These are phyloP conservation scores for Ceratobasidium sp. DNA, from an alignment of 1,284 basidiomycete species.

Conservation along the genomic window DNA sequence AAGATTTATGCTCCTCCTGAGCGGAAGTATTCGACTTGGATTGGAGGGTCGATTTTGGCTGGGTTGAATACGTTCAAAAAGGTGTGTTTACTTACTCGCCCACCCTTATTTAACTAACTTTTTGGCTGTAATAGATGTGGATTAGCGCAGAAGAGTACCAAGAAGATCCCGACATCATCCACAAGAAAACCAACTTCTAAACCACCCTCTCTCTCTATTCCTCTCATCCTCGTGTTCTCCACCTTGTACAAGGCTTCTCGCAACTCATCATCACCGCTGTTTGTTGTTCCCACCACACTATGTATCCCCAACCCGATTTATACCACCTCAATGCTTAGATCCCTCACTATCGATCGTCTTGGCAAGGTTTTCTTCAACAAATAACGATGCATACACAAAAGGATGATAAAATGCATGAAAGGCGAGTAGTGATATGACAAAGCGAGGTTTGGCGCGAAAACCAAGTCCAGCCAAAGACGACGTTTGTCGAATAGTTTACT, in stretches of 20 bases:
- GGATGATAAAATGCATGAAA: slow-evolving; percentile 16
- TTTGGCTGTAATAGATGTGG: slow-evolving; percentile 83
- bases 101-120: slow-evolving; percentile 13
- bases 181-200: slow-evolving; percentile 88
- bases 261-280: not conserved
- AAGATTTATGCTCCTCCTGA: slow-evolving; percentile 95
- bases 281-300: not conserved
- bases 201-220: not conserved
- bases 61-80: slow-evolving; percentile 92
- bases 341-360: slow-evolving; percentile 20
- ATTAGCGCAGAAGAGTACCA: slow-evolving; percentile 99
- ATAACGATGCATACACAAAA: slow-evolving; percentile 27
- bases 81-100: slow-evolving; percentile 63
- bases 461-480: slow-evolving; percentile 23
- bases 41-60: slow-evolving; percentile 94
- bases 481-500: slow-evolving; percentile 64
- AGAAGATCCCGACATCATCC: slow-evolving; percentile 98
- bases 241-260: slow-evolving; percentile 12
- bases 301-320: slow-evolving; percentile 31
- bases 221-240: not conserved
- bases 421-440: not conserved
- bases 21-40: slow-evolving; percentile 97
- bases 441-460: slow-evolving; percentile 9
- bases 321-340: not conserved
- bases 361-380: slow-evolving; percentile 33